Percentiles rank a stretch among this genome's conserved stretches.
phyloP scores from a whole-genome alignment of 2,329 filamentous ascomycete genomes.

The Colletotrichum coccodes region DNA sequence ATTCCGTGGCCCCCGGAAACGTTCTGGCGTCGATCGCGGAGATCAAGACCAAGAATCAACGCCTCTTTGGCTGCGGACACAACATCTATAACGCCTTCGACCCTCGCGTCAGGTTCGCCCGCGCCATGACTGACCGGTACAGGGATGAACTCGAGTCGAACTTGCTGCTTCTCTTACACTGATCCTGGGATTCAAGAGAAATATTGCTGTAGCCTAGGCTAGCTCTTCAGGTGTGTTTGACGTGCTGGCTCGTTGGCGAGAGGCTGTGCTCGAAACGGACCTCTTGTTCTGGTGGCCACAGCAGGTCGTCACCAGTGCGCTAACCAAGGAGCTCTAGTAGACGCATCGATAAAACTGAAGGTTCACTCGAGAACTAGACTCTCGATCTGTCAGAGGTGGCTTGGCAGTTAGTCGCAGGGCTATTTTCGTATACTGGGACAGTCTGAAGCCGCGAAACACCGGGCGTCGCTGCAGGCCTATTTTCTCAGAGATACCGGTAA shows the following conservation, averaged over 20 bases:
- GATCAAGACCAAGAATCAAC: conserved; percentile 51
- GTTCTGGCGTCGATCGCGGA: conserved; percentile 50
- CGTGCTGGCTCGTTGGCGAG: conserved; percentile 44
- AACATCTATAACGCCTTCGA: conserved; percentile 48
- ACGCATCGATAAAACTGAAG: too few relatives aligned
- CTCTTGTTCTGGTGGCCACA: conserved; percentile 42
- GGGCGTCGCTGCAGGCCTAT: too few relatives aligned
- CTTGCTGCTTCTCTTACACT: conserved; percentile 52
- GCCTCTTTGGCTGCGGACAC: conserved; percentile 56
- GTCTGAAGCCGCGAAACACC: too few relatives aligned
- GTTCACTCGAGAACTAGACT: too few relatives aligned
- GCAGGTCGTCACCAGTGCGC: conserved; percentile 37
- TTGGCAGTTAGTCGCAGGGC: too few relatives aligned
- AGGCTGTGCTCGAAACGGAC: conserved; percentile 38
- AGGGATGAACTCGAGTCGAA: conserved; percentile 36
- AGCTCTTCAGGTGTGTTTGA: conserved; percentile 39
- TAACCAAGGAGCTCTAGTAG: conserved; percentile 15
- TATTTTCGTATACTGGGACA: too few relatives aligned
- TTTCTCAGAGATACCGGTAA: too few relatives aligned
- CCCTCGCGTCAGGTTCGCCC: conserved; percentile 45
- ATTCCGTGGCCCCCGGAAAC: conserved; percentile 48
- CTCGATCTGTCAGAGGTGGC: too few relatives aligned
- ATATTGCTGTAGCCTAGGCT: conserved; percentile 43
- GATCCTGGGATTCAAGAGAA: conserved; percentile 40
- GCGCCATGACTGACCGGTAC: conserved; percentile 38